Evolutionary conservation across 768 basidiomycete genomes (phyloP).

Genomic region (Collybia sp.): DNA sequence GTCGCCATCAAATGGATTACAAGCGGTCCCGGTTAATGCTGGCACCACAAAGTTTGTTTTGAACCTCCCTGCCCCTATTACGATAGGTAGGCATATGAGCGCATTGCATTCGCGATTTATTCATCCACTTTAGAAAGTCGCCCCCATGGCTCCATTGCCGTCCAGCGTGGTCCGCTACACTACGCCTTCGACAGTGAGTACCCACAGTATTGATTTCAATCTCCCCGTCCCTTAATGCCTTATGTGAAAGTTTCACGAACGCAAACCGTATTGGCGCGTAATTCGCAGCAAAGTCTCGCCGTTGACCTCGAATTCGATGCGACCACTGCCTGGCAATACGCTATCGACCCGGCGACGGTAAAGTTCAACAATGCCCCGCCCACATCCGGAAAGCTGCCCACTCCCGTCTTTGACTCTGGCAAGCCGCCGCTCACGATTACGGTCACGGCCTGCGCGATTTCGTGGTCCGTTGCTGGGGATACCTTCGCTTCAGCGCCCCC

Average conservation of each 20-base stretch:
- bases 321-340: slow-evolving; percentile 44
- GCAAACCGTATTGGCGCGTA: slow-evolving; percentile 33
- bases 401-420: slow-evolving; percentile 45
- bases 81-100: slow-evolving; percentile 26
- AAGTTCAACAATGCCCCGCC: slow-evolving; percentile 30
- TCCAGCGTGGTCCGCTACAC: slow-evolving; percentile 50
- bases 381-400: slow-evolving; percentile 30
- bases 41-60: slow-evolving; percentile 41
- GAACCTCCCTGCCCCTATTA: slow-evolving; percentile 42
- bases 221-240: background rate
- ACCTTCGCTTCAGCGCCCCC: slow-evolving; percentile 47
- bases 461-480: slow-evolving; percentile 40
- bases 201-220: background rate
- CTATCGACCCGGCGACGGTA: slow-evolving; percentile 44
- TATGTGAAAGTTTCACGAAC: slow-evolving; percentile 22
- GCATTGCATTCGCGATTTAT: background rate
- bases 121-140: slow-evolving; percentile 32
- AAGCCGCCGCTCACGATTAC: slow-evolving; percentile 42
- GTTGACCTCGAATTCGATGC: slow-evolving; percentile 48
- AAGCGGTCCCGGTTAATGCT: slow-evolving; percentile 30
- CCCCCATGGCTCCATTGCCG: slow-evolving; percentile 46
- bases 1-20: slow-evolving; percentile 37
- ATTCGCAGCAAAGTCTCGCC: slow-evolving; percentile 39
- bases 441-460: slow-evolving; percentile 44
- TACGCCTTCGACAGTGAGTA: slow-evolving; percentile 49